Evolutionary conservation across 1,284 basidiomycete species (phyloP).

Genomic region (Sanghuangporus weigelae): DNA sequence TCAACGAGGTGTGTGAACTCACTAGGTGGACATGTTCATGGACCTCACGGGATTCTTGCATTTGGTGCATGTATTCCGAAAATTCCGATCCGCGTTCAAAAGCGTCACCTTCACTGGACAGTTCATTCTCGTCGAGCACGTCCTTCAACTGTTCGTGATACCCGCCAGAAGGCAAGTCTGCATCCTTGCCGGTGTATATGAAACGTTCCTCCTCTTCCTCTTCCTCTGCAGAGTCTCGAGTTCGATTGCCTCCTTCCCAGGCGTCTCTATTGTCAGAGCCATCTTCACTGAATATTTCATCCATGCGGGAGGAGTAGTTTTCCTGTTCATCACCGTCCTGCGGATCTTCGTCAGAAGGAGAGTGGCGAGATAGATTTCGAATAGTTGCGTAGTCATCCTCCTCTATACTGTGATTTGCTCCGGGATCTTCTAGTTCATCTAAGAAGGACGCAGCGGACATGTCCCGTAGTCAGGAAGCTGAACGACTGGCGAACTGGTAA

Average conservation of each 20-base stretch:
- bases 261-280: conserved; percentile 27
- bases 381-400: conserved; percentile 14
- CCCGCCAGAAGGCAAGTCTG: conserved; percentile 32
- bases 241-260: conserved; percentile 11
- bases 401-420: background rate
- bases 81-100: conserved; percentile 40
- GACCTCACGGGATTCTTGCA: conserved; percentile 5
- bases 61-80: conserved; percentile 31
- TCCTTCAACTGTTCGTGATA: conserved; percentile 69
- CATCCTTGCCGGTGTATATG: conserved; percentile 67
- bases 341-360: conserved; percentile 26
- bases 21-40: conserved; percentile 8
- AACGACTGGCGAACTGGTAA: background rate
- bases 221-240: conserved; percentile 33
- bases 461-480: background rate
- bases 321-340: conserved; percentile 29
- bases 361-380: conserved; percentile 1
- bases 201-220: conserved; percentile 60
- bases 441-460: background rate
- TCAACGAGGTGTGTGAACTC: conserved; percentile 7
- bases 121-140: conserved; percentile 60
- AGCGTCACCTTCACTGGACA: conserved; percentile 41
- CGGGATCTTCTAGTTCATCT: background rate
- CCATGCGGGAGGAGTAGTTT: conserved; percentile 63
- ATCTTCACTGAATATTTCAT: conserved; percentile 59